Base-by-base conservation (phyloP, 164 flowering plant species). In the Annona cherimola region DNA sequence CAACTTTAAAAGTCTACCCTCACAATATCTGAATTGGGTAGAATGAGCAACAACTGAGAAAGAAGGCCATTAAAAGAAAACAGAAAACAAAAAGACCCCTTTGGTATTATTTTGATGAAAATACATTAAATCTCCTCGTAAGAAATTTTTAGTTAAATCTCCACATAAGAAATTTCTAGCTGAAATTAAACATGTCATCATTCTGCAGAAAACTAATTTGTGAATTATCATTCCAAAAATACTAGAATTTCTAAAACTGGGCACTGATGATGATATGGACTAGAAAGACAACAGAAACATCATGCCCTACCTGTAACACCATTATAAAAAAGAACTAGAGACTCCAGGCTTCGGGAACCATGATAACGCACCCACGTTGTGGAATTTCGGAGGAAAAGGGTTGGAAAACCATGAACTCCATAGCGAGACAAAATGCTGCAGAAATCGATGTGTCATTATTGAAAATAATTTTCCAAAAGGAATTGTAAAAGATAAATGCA, bases 341-440 rank as follows among this genome's bases (percentile, higher is more conserved):
- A 91, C 69, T 74, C 75, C 61, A 89, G 76, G 2, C 84, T 82
- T 63, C 97, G 87, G 50, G 90, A 81, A 43, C 98, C 98, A 74
- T 81, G 91, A 79, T 91, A 92, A 1, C 92, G 90, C 63, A 84
- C 80, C 45, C 91, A 89, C 83, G 84, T 80, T 14, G 99, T 92
- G 12, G 97, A 90, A 77, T 95, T 95, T 42, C 86, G 70, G 62
- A 95, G 86, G 74, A 92, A 83, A 77, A 95, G 87, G 3, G 96
- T 88, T 1, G 99, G 99, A 75, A 92, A 95, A 57, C 99, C 98
- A 83, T 87, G 97, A 80, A 93, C 96, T 74, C 99, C 97, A 80
- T 91, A 92, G 78, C 81, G 90, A 0, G 97, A 88, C 42, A 95
- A 84, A 26, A 82, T 84, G 85, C 99, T 95, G 92, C 74, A 83